Conservation (phyloP, 1,139 yeast species). For the Debaryomyces fabryi region DNA sequence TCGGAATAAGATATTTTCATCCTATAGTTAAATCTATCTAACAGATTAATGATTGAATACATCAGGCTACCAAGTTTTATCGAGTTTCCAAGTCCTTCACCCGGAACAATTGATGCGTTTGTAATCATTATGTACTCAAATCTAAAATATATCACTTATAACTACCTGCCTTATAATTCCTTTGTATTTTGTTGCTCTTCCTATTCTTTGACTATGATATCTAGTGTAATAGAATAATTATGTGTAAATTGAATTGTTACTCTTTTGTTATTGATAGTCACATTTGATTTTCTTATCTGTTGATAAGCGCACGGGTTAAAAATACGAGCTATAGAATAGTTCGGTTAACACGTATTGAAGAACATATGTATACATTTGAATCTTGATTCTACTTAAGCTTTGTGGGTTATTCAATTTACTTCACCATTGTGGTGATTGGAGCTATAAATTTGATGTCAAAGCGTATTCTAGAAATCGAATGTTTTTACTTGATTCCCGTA, state of each 20-base stretch:
- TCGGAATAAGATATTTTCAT: constrained; percentile 32
- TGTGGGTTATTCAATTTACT: too few relatives aligned
- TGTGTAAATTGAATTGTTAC: background rate
- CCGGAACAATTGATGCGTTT: constrained; percentile 33
- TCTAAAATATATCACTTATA: background rate
- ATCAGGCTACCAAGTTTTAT: constrained; percentile 32
- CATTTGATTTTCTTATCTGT: background rate
- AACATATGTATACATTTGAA: too few relatives aligned
- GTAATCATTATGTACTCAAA: constrained; percentile 20
- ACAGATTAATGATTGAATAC: constrained; percentile 27
- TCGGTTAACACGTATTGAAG: background rate
- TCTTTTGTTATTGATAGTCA: background rate
- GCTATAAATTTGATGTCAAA: too few relatives aligned
- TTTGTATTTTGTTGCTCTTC: background rate
- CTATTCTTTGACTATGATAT: background rate
- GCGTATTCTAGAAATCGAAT: too few relatives aligned
- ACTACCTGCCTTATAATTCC: background rate
- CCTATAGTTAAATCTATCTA: constrained; percentile 28
- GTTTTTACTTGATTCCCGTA: too few relatives aligned
- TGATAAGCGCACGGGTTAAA: constrained; percentile 3
- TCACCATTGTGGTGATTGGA: too few relatives aligned
- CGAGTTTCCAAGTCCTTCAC: constrained; percentile 37
- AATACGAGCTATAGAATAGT: background rate
- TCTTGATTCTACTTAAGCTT: too few relatives aligned
- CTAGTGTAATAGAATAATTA: background rate